Evolutionary conservation across 441 rosid species (phyloP), one percentile per base, ranked within the genome.

Genomic region (Pelargonium cotyledonis): DNA sequence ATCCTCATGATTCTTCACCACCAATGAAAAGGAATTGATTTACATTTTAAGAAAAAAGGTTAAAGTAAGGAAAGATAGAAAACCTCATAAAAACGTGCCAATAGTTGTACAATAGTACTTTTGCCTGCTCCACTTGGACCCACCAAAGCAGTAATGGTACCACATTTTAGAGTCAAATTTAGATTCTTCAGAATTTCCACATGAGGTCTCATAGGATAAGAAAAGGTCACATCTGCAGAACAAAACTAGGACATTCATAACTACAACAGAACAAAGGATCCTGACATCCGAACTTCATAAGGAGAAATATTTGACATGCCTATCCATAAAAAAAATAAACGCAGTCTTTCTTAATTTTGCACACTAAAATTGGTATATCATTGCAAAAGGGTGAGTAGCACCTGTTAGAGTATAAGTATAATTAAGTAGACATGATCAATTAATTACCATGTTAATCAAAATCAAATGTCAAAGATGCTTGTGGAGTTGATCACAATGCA

Each of bases 51-150:
- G 61, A 55, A 55, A 55, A 18, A 55, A 74, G 10, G 12, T 57
- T 12, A 57, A 38, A 0, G 4, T 1, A 76, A 35, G 16, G n/a
- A 35, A 58, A 21, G 64, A 65, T 8, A 49, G 55, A 12, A 41
- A 70, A 93, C 97, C 97, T 93, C 97, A 40, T 93, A 93, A 77
- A 93, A 89, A 65, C 96, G 95, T 58, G 96, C 91, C 85, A 93
- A 74, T 21, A 93, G 84, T 82, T 93, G 98, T 72, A 93, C 97
- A 72, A 93, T 76, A 47, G 98, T 93, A 76, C 97, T 93, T 80
- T 93, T 93, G 38, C 98, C 98, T 26, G 98, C 89, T 79, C 98
- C 98, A 70, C 98, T 93, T 72, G 96, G 76, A 63, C 98, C 98
- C 66, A 93, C 98, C 68, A 93, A 81, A 70, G 98, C 98, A 69